phyloP scores from a whole-genome alignment of 2,329 filamentous ascomycete species.

The Pseudofabraea citricarpa region DNA sequence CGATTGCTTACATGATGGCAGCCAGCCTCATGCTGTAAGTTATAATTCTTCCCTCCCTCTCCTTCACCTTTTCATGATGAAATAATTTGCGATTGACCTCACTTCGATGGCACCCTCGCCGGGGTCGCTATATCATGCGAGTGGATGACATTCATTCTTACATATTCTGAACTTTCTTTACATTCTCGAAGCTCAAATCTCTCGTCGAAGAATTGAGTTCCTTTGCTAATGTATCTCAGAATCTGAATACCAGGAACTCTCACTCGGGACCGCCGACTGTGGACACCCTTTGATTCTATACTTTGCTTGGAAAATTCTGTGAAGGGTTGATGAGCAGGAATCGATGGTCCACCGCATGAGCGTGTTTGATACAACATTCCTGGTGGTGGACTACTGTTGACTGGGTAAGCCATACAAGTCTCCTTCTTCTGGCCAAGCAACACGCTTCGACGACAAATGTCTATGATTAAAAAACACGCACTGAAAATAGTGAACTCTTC shows the following conservation, averaged over 20 bases:
- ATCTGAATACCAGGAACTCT: no score
- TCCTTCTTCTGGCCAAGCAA: background rate
- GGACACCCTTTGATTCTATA: no score
- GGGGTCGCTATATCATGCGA: constrained; percentile 75
- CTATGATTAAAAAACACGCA: constrained; percentile 32
- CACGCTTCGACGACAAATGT: no score
- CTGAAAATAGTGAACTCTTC: constrained; percentile 32
- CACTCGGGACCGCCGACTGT: no score
- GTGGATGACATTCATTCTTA: constrained; percentile 92
- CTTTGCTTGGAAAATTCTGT: no score
- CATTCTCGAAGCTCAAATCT: background rate
- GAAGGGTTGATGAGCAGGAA: no score
- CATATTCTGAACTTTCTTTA: constrained; percentile 78
- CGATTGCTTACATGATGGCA: no score
- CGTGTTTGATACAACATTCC: no score
- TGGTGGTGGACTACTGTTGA: no score
- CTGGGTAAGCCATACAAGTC: constrained; percentile 13
- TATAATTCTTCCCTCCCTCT: constrained; percentile 1
- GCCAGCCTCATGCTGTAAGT: no score
- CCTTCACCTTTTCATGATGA: constrained; percentile 62
- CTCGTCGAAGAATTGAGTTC: background rate
- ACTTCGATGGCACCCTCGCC: constrained; percentile 82
- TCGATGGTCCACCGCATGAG: no score
- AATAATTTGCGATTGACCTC: constrained; percentile 99
- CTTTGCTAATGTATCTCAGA: constrained; percentile 13